phyloP scores from a whole-genome alignment of 2,329 filamentous ascomycete species.

The Diaporthe longicolla region DNA sequence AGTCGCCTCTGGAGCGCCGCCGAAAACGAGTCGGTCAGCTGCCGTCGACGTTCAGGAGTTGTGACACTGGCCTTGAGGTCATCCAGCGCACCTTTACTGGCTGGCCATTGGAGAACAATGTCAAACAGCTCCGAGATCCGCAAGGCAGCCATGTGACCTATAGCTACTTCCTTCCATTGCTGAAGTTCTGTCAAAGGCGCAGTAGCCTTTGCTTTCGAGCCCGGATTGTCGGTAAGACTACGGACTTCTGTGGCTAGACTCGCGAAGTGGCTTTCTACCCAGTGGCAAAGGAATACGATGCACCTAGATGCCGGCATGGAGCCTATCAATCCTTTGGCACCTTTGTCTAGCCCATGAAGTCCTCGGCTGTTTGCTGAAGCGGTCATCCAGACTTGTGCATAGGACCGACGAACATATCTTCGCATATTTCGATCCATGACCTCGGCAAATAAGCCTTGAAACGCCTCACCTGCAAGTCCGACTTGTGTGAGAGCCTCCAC shows the following conservation, averaged over 20 bases:
- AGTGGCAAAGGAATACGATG: constrained; percentile 72
- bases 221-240: constrained; percentile 56
- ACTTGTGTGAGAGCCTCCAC: constrained; percentile 73
- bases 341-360: constrained; percentile 36
- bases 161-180: constrained; percentile 79
- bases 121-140: constrained; percentile 83
- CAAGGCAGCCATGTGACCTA: constrained; percentile 76
- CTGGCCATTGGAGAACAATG: constrained; percentile 82
- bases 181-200: constrained; percentile 71
- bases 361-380: constrained; percentile 45
- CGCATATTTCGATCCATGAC: constrained; percentile 77
- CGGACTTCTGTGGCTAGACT: constrained; percentile 75
- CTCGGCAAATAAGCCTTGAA: constrained; percentile 80
- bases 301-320: constrained; percentile 64
- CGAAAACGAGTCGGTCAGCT: constrained; percentile 79
- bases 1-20: constrained; percentile 75
- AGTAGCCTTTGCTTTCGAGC: constrained; percentile 51
- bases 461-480: constrained; percentile 77
- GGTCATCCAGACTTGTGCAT: constrained; percentile 73
- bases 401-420: constrained; percentile 72
- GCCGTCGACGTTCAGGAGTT: constrained; percentile 75
- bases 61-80: constrained; percentile 81
- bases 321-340: constrained; percentile 45
- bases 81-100: constrained; percentile 78
- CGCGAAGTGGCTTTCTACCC: constrained; percentile 78